phyloP scores from a whole-genome alignment of 2,329 filamentous ascomycete genomes.

The Aureobasidium namibiae region DNA sequence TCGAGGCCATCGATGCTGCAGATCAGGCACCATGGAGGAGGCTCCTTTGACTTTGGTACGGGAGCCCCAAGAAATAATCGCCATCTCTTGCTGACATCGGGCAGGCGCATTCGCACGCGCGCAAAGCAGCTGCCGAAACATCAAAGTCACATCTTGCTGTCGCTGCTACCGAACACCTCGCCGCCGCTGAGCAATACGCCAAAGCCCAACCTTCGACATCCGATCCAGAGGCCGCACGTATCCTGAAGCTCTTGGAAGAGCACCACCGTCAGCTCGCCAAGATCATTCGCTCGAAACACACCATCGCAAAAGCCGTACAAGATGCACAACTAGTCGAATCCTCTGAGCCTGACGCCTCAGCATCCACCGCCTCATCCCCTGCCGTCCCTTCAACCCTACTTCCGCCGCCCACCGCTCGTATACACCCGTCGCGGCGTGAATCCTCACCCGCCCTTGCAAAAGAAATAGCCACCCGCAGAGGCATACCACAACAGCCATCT shows the following conservation, averaged over 20 bases:
- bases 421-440: conserved; percentile 19
- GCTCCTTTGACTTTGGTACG: conserved; percentile 61
- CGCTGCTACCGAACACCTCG: conserved; percentile 79
- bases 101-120: conserved; percentile 81
- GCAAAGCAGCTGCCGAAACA: conserved; percentile 69
- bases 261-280: conserved; percentile 80
- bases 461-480: conserved; percentile 31
- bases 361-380: background rate
- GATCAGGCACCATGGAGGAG: conserved; percentile 51
- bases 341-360: background rate
- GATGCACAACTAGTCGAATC: conserved; percentile 28
- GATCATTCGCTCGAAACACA: conserved; percentile 61
- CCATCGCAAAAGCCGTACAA: conserved; percentile 34
- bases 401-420: background rate
- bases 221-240: conserved; percentile 65
- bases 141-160: conserved; percentile 63
- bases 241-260: conserved; percentile 73
- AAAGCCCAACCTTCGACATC: conserved; percentile 66
- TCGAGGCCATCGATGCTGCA: too few relatives aligned
- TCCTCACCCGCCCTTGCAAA: conserved; percentile 29
- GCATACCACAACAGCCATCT: conserved; percentile 24
- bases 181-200: conserved; percentile 82
- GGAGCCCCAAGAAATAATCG: too few relatives aligned
- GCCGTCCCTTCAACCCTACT: background rate
- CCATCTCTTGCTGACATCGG: background rate